Conservation (phyloP, 2,329 filamentous ascomycete species). For the Annulohypoxylon truncatum region DNA sequence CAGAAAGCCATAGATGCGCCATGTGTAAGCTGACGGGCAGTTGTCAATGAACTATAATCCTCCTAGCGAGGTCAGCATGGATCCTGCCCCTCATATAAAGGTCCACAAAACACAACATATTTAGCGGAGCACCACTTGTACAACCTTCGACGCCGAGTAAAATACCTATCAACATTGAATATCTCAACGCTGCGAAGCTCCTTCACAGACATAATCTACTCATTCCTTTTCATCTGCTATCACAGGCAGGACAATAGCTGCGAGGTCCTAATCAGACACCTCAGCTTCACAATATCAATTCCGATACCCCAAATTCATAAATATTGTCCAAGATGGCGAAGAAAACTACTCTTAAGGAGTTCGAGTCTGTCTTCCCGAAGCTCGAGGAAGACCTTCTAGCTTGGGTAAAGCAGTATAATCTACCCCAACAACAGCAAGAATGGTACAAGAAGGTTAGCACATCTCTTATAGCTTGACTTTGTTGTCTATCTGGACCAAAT, state of each 20-base stretch:
- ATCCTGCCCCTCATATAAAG: not conserved
- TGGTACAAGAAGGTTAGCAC: slow-evolving; percentile 84
- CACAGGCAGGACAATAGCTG: not conserved
- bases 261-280: not conserved
- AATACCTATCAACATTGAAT: not conserved
- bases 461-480: not conserved
- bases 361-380: slow-evolving; percentile 89
- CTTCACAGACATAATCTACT: not conserved
- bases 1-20: too few relatives aligned
- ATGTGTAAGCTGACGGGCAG: too few relatives aligned
- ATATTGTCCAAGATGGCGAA: slow-evolving; percentile 66
- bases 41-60: too few relatives aligned
- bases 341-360: slow-evolving; percentile 83
- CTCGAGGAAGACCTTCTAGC: slow-evolving; percentile 84
- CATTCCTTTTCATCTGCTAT: not conserved
- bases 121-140: slow-evolving; percentile 6
- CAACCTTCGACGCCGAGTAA: slow-evolving; percentile 5
- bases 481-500: slow-evolving; percentile 9
- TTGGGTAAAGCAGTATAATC: slow-evolving; percentile 82
- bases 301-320: not conserved
- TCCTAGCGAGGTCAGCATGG: too few relatives aligned
- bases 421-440: slow-evolving; percentile 81
- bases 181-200: not conserved
- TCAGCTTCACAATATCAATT: not conserved
- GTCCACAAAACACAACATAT: not conserved